Evolutionary conservation across 2,329 filamentous ascomycete genomes (phyloP).

Genomic region (Calonectria honghensis): DNA sequence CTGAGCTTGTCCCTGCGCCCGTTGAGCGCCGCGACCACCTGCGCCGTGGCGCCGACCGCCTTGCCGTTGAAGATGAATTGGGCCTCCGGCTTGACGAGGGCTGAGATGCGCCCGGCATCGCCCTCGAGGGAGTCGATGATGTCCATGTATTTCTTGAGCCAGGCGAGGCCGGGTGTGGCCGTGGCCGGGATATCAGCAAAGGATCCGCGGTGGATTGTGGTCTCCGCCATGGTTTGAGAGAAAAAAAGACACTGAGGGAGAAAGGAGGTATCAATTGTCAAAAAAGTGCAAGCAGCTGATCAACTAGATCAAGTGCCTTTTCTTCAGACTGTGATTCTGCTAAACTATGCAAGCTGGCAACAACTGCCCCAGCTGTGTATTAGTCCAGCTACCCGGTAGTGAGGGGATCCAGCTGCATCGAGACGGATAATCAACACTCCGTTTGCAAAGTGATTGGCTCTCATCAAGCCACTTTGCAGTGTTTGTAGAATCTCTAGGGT

Average conservation of each 20-base stretch:
- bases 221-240: not conserved
- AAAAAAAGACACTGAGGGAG: not conserved
- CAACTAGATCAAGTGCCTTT: not conserved
- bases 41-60: not conserved
- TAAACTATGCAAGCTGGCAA: not conserved
- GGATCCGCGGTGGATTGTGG: slow-evolving; percentile 16
- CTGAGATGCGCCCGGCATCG: slow-evolving; percentile 20
- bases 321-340: not conserved
- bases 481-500: not conserved
- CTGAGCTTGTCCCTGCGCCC: slow-evolving; percentile 21
- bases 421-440: slow-evolving; percentile 27
- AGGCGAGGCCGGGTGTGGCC: slow-evolving; percentile 2
- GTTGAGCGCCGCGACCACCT: slow-evolving; percentile 10
- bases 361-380: not conserved
- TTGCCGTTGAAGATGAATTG: slow-evolving; percentile 25
- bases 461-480: not conserved
- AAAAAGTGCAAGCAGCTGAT: not conserved
- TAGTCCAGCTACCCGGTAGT: not conserved
- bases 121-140: slow-evolving; percentile 21
- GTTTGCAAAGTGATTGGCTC: not conserved
- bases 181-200: slow-evolving; percentile 1
- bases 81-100: slow-evolving; percentile 4
- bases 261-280: not conserved
- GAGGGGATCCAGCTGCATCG: not conserved
- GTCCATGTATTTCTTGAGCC: slow-evolving; percentile 21